Conservation (phyloP, 2,329 filamentous ascomycete species). For the Penicillium sp. region DNA sequence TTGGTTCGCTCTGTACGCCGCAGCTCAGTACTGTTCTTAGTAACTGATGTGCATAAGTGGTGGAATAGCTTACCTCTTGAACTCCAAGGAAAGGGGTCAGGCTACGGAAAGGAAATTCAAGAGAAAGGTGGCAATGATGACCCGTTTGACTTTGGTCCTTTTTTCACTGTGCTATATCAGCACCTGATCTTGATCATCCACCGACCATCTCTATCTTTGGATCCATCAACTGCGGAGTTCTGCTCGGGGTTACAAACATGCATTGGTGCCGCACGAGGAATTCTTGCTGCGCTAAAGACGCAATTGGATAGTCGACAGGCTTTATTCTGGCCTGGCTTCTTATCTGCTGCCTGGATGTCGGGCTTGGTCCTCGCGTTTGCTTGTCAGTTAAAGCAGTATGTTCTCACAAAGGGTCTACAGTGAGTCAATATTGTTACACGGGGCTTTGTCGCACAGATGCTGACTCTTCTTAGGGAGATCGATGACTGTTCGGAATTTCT, state of each 20-base stretch:
- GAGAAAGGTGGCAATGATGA: slow-evolving; percentile 1
- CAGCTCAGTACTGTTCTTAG: slow-evolving; percentile 38
- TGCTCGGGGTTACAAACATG: slow-evolving; percentile 43
- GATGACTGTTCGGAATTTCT: slow-evolving; percentile 34
- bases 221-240: slow-evolving; percentile 40
- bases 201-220: slow-evolving; percentile 40
- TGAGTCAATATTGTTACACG: slow-evolving; percentile 17
- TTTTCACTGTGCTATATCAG: slow-evolving; percentile 45
- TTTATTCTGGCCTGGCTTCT: slow-evolving; percentile 41
- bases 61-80: slow-evolving; percentile 41
- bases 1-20: slow-evolving; percentile 41
- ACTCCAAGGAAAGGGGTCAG: slow-evolving; percentile 22
- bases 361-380: slow-evolving; percentile 44
- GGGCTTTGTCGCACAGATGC: background rate
- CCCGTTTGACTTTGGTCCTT: slow-evolving; percentile 36
- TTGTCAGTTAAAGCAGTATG: slow-evolving; percentile 42
- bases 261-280: slow-evolving; percentile 41
- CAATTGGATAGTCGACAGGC: slow-evolving; percentile 35
- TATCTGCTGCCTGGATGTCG: slow-evolving; percentile 45
- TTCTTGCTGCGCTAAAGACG: slow-evolving; percentile 36
- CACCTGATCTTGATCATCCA: slow-evolving; percentile 43
- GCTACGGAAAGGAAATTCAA: background rate
- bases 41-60: slow-evolving; percentile 45
- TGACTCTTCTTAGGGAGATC: slow-evolving; percentile 33
- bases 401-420: slow-evolving; percentile 33